Percentiles rank a stretch among this genome's conserved stretches.
These are phyloP conservation scores for Zostera marina DNA, from an alignment of 116 monocot species.

Conservation along the genomic window DNA sequence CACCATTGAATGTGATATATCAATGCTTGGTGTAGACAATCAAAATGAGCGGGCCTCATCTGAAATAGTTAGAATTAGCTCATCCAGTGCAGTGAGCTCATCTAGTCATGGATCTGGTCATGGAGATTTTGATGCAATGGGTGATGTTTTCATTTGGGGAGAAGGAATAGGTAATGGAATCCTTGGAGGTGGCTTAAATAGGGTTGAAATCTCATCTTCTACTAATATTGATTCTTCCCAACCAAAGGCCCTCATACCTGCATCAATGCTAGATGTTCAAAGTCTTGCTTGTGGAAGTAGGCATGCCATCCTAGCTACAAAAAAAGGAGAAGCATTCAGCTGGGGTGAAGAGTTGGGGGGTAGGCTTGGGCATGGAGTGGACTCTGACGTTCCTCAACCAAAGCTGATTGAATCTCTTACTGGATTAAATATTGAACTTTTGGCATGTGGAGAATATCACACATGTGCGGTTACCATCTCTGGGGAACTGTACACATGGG, in stretches of 20 bases:
- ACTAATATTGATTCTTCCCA: constrained; percentile 28
- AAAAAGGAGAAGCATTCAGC: constrained; percentile 73
- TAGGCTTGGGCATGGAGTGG: constrained; percentile 77
- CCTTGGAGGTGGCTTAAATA: constrained; percentile 29
- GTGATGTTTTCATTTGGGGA: constrained; percentile 90
- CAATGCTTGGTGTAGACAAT: constrained; percentile 22
- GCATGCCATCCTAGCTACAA: constrained; percentile 74
- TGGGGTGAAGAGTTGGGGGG: constrained; percentile 97
- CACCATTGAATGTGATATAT: constrained; percentile 20
- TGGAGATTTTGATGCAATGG: constrained; percentile 75
- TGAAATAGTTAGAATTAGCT: constrained; percentile 64
- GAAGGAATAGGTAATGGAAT: constrained; percentile 60
- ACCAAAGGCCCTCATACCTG: constrained; percentile 73
- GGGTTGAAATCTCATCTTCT: constrained; percentile 16
- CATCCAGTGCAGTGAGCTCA: constrained; percentile 91
- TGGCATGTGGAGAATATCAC: constrained; percentile 91
- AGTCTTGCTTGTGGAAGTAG: constrained; percentile 59
- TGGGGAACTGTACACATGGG: constrained; percentile 98
- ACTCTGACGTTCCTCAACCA: constrained; percentile 62
- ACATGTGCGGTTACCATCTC: constrained; percentile 81
- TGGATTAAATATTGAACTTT: constrained; percentile 52
- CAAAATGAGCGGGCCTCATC: constrained; percentile 35
- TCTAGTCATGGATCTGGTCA: constrained; percentile 79
- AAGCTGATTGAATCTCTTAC: constrained; percentile 52
- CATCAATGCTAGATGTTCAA: constrained; percentile 60